A percentile compares a stretch with the other conserved stretches of the same genome.
Conservation (phyloP, 177 flowering plant genomes). For the Telopea speciosissima region DNA sequence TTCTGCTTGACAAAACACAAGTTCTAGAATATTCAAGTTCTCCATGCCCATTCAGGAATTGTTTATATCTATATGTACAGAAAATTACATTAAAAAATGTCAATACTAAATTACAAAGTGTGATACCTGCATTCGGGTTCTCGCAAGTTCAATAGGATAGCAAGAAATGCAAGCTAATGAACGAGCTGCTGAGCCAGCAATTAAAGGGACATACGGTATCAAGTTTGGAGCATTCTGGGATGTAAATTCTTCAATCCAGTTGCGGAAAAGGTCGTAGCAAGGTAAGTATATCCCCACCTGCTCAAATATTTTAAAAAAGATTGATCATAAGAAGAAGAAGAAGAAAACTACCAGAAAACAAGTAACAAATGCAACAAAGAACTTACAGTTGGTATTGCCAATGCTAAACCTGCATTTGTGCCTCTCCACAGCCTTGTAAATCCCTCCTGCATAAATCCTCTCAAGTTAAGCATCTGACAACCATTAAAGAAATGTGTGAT, state of each 20-base stretch:
- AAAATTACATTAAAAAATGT: neutral
- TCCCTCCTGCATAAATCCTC: slow-evolving; percentile 69
- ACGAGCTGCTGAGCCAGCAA: slow-evolving; percentile 87
- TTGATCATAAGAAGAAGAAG: neutral
- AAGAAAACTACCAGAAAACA: neutral
- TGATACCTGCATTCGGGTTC: slow-evolving; percentile 96
- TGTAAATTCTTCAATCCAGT: slow-evolving; percentile 58
- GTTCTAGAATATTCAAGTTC: too few species aligned
- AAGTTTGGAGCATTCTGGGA: slow-evolving; percentile 50
- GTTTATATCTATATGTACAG: too few species aligned
- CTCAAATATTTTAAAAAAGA: slow-evolving; percentile 11
- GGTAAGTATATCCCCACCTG: slow-evolving; percentile 98
- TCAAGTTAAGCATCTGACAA: slow-evolving; percentile 11
- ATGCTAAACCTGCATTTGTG: slow-evolving; percentile 84
- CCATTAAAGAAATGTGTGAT: neutral
- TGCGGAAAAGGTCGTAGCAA: slow-evolving; percentile 82
- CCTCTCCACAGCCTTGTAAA: slow-evolving; percentile 85
- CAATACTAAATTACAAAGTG: neutral
- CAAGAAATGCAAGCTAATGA: slow-evolving; percentile 81
- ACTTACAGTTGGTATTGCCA: slow-evolving; percentile 92
- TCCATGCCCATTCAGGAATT: too few species aligned
- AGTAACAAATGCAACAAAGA: neutral
- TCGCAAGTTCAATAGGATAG: slow-evolving; percentile 92
- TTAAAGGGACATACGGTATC: slow-evolving; percentile 78
- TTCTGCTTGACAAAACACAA: too few species aligned